Evolutionary conservation across 2,329 filamentous ascomycete species (phyloP), one percentile per base, ranked within the genome.

Genomic region (Fusarium tupiense): DNA sequence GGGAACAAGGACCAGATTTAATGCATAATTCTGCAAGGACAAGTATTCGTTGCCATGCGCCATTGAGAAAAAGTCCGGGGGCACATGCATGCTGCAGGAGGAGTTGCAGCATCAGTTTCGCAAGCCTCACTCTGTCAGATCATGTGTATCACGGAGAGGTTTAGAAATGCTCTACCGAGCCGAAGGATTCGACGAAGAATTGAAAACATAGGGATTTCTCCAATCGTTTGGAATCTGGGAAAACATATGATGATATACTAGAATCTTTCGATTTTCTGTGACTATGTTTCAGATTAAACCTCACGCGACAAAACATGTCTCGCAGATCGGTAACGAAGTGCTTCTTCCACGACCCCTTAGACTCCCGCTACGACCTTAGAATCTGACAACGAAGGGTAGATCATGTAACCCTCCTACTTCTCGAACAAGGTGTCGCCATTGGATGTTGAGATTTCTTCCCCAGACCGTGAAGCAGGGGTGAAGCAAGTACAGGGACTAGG

Each of bases 181-280:
- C 66, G 52, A 66, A 52, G 43, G 56, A 35, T 35, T 33, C 14
- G 26, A 49, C 46, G 33, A 40, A 22, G 22, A 22, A 7, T 65
- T 19, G 22, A 49, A 41, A 41, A 35, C n/a, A 26, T 35, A 35
- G 26, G 17, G 6, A 35, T 14, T 20, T 56, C 29, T 53, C 24
- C 61, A 26, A 24, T 56, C 31, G 61, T 57, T 67, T 72, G 3
- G 40, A 14, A 33, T 20, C 26, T 44, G 22, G 40, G 11, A 57
- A 69, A 69, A 54, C 49, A 43, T 35, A 61, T 46, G 54, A 62
- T 49, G 43, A 41, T 56, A 63, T 67, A 54, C 47, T 49, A 47
- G 37, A 47, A 64, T 47, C 71, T 72, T 64, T 64, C 56, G 67
- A 69, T 67, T 74, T 60, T 64, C 24, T 64, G 22, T 61, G 17